Conservation (phyloP, 192 early-diverging fungal species). For the Backusella sp. region DNA sequence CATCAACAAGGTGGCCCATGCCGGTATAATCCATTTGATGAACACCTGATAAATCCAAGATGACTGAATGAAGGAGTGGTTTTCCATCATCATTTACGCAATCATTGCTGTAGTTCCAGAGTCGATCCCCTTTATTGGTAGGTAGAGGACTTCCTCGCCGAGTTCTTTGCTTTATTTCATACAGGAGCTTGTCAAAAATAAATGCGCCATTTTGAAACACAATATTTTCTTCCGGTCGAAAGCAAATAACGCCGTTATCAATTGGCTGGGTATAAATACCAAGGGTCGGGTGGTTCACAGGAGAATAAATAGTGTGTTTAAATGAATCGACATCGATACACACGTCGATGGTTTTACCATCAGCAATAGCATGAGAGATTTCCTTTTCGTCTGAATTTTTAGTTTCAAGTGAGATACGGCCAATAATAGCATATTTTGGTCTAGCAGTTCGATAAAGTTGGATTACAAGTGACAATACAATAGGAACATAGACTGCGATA, state of each 20-base stretch:
- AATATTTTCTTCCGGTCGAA: slow-evolving; percentile 61
- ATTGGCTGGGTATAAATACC: not conserved
- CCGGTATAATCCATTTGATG: slow-evolving; percentile 81
- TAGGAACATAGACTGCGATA: slow-evolving; percentile 77
- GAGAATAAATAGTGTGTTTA: slow-evolving; percentile 16
- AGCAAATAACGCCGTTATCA: slow-evolving; percentile 68
- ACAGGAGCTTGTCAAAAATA: slow-evolving; percentile 52
- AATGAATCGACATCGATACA: not conserved
- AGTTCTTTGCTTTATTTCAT: slow-evolving; percentile 31
- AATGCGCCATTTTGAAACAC: slow-evolving; percentile 71
- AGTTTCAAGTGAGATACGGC: slow-evolving; percentile 27
- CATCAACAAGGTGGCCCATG: slow-evolving; percentile 70
- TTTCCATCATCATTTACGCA: slow-evolving; percentile 37
- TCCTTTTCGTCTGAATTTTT: not conserved
- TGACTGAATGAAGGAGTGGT: slow-evolving; percentile 63
- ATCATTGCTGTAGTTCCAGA: slow-evolving; percentile 37
- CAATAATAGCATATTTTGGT: slow-evolving; percentile 57
- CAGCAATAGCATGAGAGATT: not conserved
- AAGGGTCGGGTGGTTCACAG: slow-evolving; percentile 22
- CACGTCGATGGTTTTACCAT: not conserved
- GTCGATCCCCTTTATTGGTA: not conserved
- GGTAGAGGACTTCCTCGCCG: slow-evolving; percentile 18
- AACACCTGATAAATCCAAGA: slow-evolving; percentile 83
- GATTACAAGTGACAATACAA: slow-evolving; percentile 68
- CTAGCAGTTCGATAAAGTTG: slow-evolving; percentile 80